Evolutionary conservation across 441 rosid species (phyloP).

Genomic region (Gossypium trilobum): DNA sequence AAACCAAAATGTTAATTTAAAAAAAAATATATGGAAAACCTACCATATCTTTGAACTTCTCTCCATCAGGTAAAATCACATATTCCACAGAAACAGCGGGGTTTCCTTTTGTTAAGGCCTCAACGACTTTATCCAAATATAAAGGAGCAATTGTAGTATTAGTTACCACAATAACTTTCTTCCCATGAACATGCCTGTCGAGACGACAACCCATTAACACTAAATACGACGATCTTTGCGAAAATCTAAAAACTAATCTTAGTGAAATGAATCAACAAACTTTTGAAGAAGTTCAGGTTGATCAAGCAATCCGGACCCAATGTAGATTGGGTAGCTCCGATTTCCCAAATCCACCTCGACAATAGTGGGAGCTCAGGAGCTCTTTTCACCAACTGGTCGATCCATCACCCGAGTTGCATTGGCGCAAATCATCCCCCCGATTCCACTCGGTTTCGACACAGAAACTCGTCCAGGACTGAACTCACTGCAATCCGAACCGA

Average conservation of each 20-base stretch:
- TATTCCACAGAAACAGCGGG: conserved; percentile 70
- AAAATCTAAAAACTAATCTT: background rate
- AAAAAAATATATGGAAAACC: background rate
- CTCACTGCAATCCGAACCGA: conserved; percentile 16
- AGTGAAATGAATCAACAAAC: conserved; percentile 18
- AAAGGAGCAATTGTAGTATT: conserved; percentile 60
- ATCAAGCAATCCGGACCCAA: conserved; percentile 76
- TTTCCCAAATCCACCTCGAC: conserved; percentile 82
- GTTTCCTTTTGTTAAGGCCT: conserved; percentile 71
- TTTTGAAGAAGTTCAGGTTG: conserved; percentile 77
- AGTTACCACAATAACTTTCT: conserved; percentile 85
- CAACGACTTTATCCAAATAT: conserved; percentile 65
- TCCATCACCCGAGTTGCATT: conserved; percentile 53
- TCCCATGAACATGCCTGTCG: conserved; percentile 82
- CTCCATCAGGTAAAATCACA: conserved; percentile 84
- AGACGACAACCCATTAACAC: conserved; percentile 3
- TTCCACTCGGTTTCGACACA: conserved; percentile 13
- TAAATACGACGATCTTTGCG: background rate
- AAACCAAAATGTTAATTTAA: background rate
- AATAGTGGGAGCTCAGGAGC: conserved; percentile 41
- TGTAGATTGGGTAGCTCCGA: conserved; percentile 89
- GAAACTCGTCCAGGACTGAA: conserved; percentile 21
- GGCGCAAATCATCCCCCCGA: conserved; percentile 32
- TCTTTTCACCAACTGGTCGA: conserved; percentile 31
- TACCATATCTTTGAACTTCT: conserved; percentile 61